Evolutionary conservation across 306 rosid genomes (phyloP).

Genomic region (Notholithocarpus densiflorus): DNA sequence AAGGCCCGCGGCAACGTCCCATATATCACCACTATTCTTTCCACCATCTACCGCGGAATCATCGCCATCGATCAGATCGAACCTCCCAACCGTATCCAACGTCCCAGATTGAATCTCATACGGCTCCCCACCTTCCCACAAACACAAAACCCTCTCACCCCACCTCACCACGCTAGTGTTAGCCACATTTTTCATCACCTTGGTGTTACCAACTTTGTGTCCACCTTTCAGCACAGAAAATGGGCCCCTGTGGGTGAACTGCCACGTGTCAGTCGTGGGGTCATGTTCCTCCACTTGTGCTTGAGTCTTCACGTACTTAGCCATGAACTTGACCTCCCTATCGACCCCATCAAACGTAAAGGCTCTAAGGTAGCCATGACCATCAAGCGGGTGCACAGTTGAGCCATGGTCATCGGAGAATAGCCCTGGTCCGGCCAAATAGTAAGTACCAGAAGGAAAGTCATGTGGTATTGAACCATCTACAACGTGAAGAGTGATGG

Average conservation of each 20-base stretch:
- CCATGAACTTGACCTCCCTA: conserved; percentile 61
- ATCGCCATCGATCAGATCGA: conserved; percentile 28
- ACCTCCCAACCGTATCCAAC: conserved; percentile 62
- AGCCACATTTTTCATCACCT: conserved; percentile 98
- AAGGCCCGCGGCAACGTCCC: conserved; percentile 61
- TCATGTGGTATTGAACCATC: conserved; percentile 60
- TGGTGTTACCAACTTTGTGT: conserved; percentile 71
- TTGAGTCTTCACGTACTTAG: conserved; percentile 76
- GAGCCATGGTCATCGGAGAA: conserved; percentile 87
- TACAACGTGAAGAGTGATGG: conserved; percentile 32
- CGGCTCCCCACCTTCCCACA: conserved; percentile 98
- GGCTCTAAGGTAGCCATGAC: conserved; percentile 84
- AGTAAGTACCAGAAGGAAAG: conserved; percentile 81
- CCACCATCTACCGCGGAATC: conserved; percentile 16
- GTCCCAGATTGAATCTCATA: conserved; percentile 66
- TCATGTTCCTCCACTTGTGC: conserved; percentile 83
- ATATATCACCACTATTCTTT: conserved; percentile 21
- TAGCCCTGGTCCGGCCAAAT: conserved; percentile 76
- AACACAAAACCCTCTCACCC: conserved; percentile 67
- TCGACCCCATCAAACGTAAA: conserved; percentile 41
- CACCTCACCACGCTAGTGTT: conserved; percentile 81
- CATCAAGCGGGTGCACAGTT: conserved; percentile 84
- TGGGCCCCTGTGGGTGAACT: conserved; percentile 78
- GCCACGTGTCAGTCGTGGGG: conserved; percentile 50
- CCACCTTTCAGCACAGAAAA: conserved; percentile 90